Conservation (phyloP, 2,329 filamentous ascomycete genomes). For the Helotiales sp. region DNA sequence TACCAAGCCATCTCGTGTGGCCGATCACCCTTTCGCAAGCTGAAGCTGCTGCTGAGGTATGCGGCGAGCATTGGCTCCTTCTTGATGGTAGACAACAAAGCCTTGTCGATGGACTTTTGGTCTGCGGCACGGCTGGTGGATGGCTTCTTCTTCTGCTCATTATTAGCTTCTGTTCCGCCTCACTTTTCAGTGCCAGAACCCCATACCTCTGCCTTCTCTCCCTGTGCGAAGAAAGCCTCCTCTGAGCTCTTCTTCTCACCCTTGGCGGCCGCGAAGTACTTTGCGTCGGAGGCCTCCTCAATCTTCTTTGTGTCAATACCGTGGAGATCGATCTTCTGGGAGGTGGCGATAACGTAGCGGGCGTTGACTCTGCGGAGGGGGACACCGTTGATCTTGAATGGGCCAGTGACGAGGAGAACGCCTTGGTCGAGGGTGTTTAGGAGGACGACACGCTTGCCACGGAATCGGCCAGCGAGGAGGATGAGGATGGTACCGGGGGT, state of each 20-base stretch:
- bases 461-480: constrained; percentile 98
- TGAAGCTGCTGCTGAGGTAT: constrained; percentile 97
- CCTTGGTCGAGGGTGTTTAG: constrained; percentile 97
- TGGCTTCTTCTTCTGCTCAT: constrained; percentile 90
- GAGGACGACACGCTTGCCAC: constrained; percentile 99
- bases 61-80: constrained; percentile 92
- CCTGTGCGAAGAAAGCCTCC: constrained; percentile 99
- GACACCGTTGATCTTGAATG: constrained; percentile 99
- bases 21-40: constrained; percentile 98
- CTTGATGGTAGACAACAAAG: constrained; percentile 93
- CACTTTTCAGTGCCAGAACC: not conserved
- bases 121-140: constrained; percentile 90
- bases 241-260: constrained; percentile 92
- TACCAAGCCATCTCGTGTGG: constrained; percentile 99
- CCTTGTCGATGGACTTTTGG: constrained; percentile 99
- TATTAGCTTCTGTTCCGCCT: constrained; percentile 24
- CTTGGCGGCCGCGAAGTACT: constrained; percentile 98
- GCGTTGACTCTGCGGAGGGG: constrained; percentile 93
- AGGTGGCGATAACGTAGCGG: constrained; percentile 92
- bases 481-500: constrained; percentile 96
- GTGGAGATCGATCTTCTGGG: constrained; percentile 80
- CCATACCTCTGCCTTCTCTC: constrained; percentile 96
- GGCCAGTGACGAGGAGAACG: constrained; percentile 97
- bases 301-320: constrained; percentile 92
- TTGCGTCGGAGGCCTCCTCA: constrained; percentile 70